Evolutionary conservation across 2,329 filamentous ascomycete genomes (phyloP), one percentile per base, ranked within the genome.

Genomic region (Onygenales sp.): DNA sequence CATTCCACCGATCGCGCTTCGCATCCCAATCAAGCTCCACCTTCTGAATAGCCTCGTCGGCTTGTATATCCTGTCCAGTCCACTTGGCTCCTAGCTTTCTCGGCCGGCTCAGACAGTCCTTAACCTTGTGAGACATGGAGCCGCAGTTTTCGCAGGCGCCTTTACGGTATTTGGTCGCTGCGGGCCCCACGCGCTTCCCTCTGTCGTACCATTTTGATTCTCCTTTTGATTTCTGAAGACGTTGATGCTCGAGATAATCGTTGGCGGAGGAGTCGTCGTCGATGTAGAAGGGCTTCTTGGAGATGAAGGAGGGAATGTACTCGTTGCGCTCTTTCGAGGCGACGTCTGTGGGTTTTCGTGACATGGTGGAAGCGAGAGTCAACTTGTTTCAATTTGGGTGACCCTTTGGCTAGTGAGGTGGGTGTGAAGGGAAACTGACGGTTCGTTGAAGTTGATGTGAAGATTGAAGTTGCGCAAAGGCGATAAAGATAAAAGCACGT

Each of bases 111-210:
- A 98, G 73, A 66, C 93, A 98, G 65, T 97, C 92, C 67, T 95
- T 95, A 51, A 84, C 86, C 73, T 95, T 95, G 73, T 98, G 93
- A 59, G 88, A 90, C 87, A 97, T 94, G 54, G 90, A 86, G 63
- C 93, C 93, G 74, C 93, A 98, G 73, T 98, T 98, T 72, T 97
- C 92, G 74, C 93, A 98, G 51, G 93, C 92, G 65, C 94, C 93
- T 75, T 97, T 98, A 60, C 94, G 88, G 68, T 88, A 98, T 67
- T 96, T 98, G 60, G 93, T 98, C 49, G 92, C 90, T 0, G 90
- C 90, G 3, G 89, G 88, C 0, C 88, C 90, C 9, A 81, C 73
- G 67, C 88, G 92, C 72, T 87, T 86, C 51, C 90, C 90, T 43
- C 93, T 86, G 56, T 95, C 88, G 72, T 96, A 95, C 92, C 91